These are phyloP conservation scores for Zopfia rhizophila DNA, from an alignment of 2,329 filamentous ascomycete genomes.

Conservation along the genomic window DNA sequence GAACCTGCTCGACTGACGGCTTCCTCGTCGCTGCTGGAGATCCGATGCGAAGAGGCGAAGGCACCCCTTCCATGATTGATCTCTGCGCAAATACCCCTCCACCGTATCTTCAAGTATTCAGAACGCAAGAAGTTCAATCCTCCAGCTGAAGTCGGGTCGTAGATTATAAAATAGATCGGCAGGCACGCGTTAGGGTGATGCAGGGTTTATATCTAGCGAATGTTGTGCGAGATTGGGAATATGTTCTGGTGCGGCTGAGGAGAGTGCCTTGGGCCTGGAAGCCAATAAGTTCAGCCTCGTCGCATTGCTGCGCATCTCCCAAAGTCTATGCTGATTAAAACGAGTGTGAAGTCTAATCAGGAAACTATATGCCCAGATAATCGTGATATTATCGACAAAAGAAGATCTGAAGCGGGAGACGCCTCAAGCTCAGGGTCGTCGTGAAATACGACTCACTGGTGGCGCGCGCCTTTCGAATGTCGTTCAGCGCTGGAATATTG, in stretches of 20 bases:
- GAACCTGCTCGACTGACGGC: conserved; percentile 33
- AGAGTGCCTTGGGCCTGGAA: conserved; percentile 1
- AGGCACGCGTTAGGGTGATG: no score
- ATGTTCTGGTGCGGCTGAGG: conserved; percentile 8
- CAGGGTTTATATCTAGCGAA: no score
- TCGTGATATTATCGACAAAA: not conserved
- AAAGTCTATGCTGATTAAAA: not conserved
- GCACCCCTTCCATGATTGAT: conserved; percentile 40
- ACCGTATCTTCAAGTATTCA: no score
- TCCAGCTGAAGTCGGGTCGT: no score
- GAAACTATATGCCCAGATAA: not conserved
- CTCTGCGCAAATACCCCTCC: conserved; percentile 3
- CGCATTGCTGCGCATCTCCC: conserved; percentile 5
- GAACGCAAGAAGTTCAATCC: no score
- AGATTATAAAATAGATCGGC: no score
- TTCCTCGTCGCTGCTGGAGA: conserved; percentile 33
- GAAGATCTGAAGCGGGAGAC: not conserved
- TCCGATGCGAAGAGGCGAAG: conserved; percentile 43
- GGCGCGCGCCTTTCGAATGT: not conserved
- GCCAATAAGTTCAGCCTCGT: conserved; percentile 15
- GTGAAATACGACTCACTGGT: not conserved
- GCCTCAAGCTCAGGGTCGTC: not conserved
- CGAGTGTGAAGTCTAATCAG: conserved; percentile 1
- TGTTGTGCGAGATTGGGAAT: not conserved
- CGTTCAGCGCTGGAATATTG: not conserved